Percentiles rank a stretch among this genome's conserved stretches.
Evolutionary conservation across 1,139 yeast genomes (phyloP).

Genomic region (Magnusiomyces ingens): DNA sequence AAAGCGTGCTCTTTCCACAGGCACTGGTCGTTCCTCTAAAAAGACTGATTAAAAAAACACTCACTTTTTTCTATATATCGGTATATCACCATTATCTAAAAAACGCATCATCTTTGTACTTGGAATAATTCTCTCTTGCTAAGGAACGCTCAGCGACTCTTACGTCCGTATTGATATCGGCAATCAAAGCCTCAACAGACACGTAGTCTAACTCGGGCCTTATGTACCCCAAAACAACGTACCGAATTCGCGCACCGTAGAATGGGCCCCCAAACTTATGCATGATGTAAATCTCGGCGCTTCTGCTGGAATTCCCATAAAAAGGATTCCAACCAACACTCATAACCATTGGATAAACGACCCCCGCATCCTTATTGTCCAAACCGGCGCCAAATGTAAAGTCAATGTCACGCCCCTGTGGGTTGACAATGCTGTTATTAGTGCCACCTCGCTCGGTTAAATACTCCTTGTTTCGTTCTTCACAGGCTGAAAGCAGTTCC

Average conservation of each 20-base stretch:
- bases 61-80: background rate
- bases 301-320: constrained; percentile 63
- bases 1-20: constrained; percentile 12
- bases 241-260: constrained; percentile 72
- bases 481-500: constrained; percentile 11
- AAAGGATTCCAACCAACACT: constrained; percentile 96
- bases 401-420: constrained; percentile 34
- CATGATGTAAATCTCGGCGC: constrained; percentile 68
- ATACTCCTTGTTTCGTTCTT: background rate
- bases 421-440: constrained; percentile 10
- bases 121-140: constrained; percentile 32
- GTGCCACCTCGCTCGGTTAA: constrained; percentile 3
- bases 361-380: constrained; percentile 36
- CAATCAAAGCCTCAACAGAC: constrained; percentile 76
- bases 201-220: constrained; percentile 88
- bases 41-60: constrained; percentile 1
- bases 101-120: constrained; percentile 22
- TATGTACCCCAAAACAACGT: constrained; percentile 75
- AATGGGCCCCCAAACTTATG: constrained; percentile 56
- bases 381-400: constrained; percentile 55
- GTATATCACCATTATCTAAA: constrained; percentile 2
- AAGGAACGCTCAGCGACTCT: constrained; percentile 53
- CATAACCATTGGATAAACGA: constrained; percentile 79
- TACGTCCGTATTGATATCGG: constrained; percentile 79
- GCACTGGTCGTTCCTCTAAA: constrained; percentile 14